These are phyloP conservation scores for Zanthoxylum bungeanum DNA, from an alignment of 345 rosid genomes.

Conservation along the genomic window DNA sequence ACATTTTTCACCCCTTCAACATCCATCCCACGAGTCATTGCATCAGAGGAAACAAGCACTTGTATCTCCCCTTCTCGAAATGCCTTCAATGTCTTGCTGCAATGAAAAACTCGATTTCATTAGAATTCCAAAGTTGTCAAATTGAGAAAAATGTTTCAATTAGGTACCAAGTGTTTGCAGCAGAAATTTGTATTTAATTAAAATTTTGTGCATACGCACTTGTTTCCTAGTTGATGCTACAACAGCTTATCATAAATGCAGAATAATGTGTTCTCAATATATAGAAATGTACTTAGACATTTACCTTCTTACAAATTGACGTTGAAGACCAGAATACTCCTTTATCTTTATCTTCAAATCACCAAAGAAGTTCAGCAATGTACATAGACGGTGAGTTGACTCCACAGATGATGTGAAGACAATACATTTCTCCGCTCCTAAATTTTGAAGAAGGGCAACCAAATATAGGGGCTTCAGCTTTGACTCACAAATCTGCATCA, in stretches of 20 bases:
- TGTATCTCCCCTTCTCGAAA: constrained; percentile 76
- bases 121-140: constrained; percentile 1
- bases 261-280: neutral
- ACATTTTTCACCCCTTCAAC: constrained; percentile 90
- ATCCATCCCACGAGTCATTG: constrained; percentile 97
- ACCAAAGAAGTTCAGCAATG: constrained; percentile 67
- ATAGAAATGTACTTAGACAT: constrained; percentile 9
- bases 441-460: constrained; percentile 68
- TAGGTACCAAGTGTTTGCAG: neutral
- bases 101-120: constrained; percentile 11
- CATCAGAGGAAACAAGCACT: constrained; percentile 94
- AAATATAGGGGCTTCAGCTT: constrained; percentile 74
- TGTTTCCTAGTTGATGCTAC: neutral
- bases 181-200: neutral
- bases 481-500: constrained; percentile 68
- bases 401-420: constrained; percentile 88
- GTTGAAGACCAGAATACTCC: constrained; percentile 86
- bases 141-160: neutral
- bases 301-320: constrained; percentile 79
- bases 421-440: constrained; percentile 76
- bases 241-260: neutral
- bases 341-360: constrained; percentile 70
- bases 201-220: neutral
- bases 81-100: constrained; percentile 83
- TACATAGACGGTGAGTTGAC: constrained; percentile 82